These are phyloP conservation scores for Onygenales sp. DNA, from an alignment of 2,329 filamentous ascomycete species.

Conservation along the genomic window DNA sequence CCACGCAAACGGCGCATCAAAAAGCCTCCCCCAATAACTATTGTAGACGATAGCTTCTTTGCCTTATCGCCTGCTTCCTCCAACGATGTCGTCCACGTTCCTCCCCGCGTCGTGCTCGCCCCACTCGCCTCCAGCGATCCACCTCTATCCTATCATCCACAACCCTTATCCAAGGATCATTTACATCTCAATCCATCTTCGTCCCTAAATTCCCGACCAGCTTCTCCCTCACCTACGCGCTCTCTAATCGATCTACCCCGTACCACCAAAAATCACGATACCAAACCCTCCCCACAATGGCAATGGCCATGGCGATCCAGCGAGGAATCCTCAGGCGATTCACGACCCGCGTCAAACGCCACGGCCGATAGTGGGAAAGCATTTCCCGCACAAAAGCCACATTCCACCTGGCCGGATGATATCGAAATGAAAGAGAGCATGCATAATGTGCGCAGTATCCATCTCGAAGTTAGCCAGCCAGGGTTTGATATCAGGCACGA, in stretches of 20 bases:
- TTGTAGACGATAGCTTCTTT: neutral
- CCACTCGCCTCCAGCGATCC: neutral
- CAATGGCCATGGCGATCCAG: slow-evolving; percentile 2
- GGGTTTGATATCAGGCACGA: slow-evolving; percentile 12
- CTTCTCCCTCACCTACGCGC: slow-evolving; percentile 23
- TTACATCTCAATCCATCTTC: slow-evolving; percentile 4
- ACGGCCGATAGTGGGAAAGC: slow-evolving; percentile 22
- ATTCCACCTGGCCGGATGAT: slow-evolving; percentile 12
- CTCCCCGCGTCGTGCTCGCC: neutral
- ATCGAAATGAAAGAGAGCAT: slow-evolving; percentile 11
- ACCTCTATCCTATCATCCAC: neutral
- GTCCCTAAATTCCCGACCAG: slow-evolving; percentile 13
- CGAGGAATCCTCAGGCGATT: slow-evolving; percentile 5
- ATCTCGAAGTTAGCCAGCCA: slow-evolving; percentile 23
- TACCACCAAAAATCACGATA: neutral
- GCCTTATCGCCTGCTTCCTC: neutral
- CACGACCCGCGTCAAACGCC: slow-evolving; percentile 28
- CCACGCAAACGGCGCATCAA: neutral
- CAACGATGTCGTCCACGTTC: neutral
- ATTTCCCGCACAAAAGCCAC: slow-evolving; percentile 5
- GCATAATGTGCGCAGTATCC: slow-evolving; percentile 25
- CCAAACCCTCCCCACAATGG: slow-evolving; percentile 17
- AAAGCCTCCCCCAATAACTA: neutral
- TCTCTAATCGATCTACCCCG: slow-evolving; percentile 10
- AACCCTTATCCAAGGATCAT: neutral